phyloP scores from a whole-genome alignment of 176 grass and related monocot genomes.

The Chloris gayana region DNA sequence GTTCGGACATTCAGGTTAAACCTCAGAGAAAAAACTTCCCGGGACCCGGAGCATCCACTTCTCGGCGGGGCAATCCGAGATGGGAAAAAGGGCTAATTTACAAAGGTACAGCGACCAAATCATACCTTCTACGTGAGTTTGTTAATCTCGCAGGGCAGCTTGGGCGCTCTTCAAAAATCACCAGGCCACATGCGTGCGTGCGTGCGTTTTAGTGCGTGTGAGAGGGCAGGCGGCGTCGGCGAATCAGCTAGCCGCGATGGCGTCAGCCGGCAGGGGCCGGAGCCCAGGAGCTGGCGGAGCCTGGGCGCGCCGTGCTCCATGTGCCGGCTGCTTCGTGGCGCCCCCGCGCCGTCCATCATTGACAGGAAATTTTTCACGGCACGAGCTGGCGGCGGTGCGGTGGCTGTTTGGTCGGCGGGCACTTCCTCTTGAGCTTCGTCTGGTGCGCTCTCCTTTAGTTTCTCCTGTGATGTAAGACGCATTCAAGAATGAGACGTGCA shows the following conservation, averaged over 20 bases:
- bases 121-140: slow-evolving; percentile 5
- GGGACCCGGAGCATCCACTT: background rate
- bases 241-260: slow-evolving; percentile 50
- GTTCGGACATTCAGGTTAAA: background rate
- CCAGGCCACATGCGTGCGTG: slow-evolving; percentile 44
- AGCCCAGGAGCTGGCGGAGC: slow-evolving; percentile 62
- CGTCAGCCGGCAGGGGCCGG: slow-evolving; percentile 39
- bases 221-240: background rate
- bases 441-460: slow-evolving; percentile 18
- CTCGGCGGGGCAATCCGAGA: background rate
- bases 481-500: background rate
- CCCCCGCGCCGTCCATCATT: slow-evolving; percentile 42
- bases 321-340: slow-evolving; percentile 31
- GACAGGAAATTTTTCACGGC: slow-evolving; percentile 57
- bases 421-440: slow-evolving; percentile 19
- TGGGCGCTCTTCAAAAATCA: slow-evolving; percentile 37
- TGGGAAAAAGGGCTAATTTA: slow-evolving; percentile 30
- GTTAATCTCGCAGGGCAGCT: slow-evolving; percentile 35
- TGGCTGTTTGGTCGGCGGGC: background rate
- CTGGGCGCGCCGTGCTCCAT: slow-evolving; percentile 33
- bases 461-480: slow-evolving; percentile 26
- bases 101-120: slow-evolving; percentile 36
- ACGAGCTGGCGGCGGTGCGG: background rate
- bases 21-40: background rate
- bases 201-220: background rate